Base-by-base conservation (phyloP, 352 stramenopile genomes). In the Globisporangium canariense region DNA sequence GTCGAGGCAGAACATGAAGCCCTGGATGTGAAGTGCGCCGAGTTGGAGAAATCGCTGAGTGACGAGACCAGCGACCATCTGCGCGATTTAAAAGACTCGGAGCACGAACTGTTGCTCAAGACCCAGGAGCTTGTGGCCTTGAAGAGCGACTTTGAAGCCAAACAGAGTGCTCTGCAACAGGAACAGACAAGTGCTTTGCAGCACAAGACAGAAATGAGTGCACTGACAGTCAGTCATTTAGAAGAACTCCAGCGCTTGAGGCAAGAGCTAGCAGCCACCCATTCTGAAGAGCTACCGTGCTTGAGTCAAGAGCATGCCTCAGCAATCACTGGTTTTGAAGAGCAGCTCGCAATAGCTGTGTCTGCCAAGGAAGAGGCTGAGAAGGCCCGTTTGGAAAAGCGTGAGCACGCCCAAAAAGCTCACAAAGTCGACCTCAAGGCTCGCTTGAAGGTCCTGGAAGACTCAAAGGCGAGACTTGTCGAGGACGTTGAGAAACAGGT, bases 101-200 rank as follows among this genome's bases (percentile, higher is more conserved):
- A 60, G 28, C 30, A 30, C 3, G 51, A 66, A 30, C 30, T 61
- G n/a, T 14, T 49, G 52, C 14, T 41, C 20, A 54, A 62, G 22
- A 30, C 22, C 32, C 41, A 67, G 6, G 54, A 54, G 14, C 6
- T 58, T 16, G n/a, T 22, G 30, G 22, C 6, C 6, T 28, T 60
- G 1, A 50, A 60, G 38, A 11, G n/a, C 8, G 16, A 43, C 43
- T 45, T 34, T 16, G 10, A 41, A 28, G 7, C 10, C 18, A 43
- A 34, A 18, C 20, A 52, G 11, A 64, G 22, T 14, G 22, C 14
- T n/a, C 16, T 22, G 28, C 13, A 34, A 2, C 46, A 64, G 2
- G 14, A 50, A 0, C 50, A 38, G 8, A 10, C 38, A 2, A 32
- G 25, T 16, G 18, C 30, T 14, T 47, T 60, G 60, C 25, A 57